phyloP scores from a whole-genome alignment of 139 green algal genomes.

The Tetraselmis chui region DNA sequence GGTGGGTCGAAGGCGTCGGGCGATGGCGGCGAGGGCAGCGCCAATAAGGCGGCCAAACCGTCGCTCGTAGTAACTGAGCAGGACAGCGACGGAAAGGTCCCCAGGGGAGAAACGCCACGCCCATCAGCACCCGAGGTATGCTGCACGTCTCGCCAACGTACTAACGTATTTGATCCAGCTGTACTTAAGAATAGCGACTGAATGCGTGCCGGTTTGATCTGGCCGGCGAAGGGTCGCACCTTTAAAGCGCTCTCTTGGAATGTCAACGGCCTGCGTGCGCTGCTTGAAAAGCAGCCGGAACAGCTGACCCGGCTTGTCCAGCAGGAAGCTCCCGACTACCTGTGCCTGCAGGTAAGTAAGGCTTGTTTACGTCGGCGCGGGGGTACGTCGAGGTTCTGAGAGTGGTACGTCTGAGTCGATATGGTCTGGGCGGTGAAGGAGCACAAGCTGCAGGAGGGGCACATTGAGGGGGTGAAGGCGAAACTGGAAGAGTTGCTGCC shows the following conservation, averaged over 20 bases:
- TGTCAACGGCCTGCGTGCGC: conserved; percentile 17
- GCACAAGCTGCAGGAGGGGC: conserved; percentile 25
- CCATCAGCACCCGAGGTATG: neutral
- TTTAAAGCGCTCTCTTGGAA: conserved; percentile 16
- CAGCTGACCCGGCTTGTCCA: neutral
- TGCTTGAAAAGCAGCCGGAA: conserved; percentile 11
- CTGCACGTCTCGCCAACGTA: neutral
- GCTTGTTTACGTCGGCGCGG: too few species aligned
- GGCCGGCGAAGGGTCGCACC: neutral
- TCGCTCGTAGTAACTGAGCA: neutral
- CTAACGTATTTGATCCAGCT: neutral
- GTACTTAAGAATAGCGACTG: neutral
- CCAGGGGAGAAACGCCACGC: neutral
- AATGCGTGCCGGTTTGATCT: neutral
- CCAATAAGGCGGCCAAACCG: neutral
- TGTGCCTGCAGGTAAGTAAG: conserved; percentile 12
- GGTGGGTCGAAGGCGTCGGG: too few species aligned
- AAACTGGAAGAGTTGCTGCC: conserved; percentile 14
- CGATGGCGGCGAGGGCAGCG: neutral
- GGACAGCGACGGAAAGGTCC: neutral
- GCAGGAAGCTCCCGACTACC: conserved; percentile 7
- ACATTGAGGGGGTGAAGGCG: conserved; percentile 7
- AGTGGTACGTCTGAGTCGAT: too few species aligned
- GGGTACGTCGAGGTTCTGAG: too few species aligned
- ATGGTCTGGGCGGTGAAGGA: too few species aligned